Base-by-base conservation (phyloP, 352 stramenopile genomes). In the Phytophthora lateralis region DNA sequence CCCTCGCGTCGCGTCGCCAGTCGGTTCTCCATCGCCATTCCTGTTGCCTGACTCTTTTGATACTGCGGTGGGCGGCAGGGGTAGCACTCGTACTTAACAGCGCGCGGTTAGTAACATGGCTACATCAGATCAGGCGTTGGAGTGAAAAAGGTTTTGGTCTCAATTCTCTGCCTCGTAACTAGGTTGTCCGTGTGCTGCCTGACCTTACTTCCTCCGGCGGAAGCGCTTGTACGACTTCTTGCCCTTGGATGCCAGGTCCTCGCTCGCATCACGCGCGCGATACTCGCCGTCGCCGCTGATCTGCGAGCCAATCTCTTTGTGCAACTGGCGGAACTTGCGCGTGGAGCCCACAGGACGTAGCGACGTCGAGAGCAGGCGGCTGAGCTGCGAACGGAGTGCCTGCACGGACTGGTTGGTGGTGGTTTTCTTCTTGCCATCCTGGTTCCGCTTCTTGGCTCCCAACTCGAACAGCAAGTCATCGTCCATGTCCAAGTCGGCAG, bases 221-320 rank as follows among this genome's bases (percentile, higher is more conserved):
- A 95, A 95, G 34, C 81, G 84, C 69, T 95, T 95, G 75, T 88
- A 90, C 11, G 74, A 75, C 66, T 93, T 91, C 61, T 93, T 93
- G 42, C 76, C 66, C 71, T 92, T 95, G 32, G 62, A 39, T 46
- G 64, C 71, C 20, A 95, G 71, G 44, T 95, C 87, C 26, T 88
- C 80, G 52, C 53, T 90, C 12, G 87, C 87, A 63, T 91, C 69
- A 58, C 85, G 84, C 61, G 82, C 75, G 48, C 78, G 74, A 72
- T 93, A 95, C 70, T 95, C 87, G 48, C 87, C 87, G 35, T 93
- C 79, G 6, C 30, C 48, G 8, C 73, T 75, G 27, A 95, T 60
- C 43, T 85, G 48, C n/a, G 60, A 65, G 17, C 85, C 85, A 12
- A 95, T 64, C 51, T 95, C 87, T 69, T 91, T 73, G 73, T 95